These are phyloP conservation scores for Penicillium hesseltinei DNA, from an alignment of 2,329 filamentous ascomycete species.

Conservation along the genomic window DNA sequence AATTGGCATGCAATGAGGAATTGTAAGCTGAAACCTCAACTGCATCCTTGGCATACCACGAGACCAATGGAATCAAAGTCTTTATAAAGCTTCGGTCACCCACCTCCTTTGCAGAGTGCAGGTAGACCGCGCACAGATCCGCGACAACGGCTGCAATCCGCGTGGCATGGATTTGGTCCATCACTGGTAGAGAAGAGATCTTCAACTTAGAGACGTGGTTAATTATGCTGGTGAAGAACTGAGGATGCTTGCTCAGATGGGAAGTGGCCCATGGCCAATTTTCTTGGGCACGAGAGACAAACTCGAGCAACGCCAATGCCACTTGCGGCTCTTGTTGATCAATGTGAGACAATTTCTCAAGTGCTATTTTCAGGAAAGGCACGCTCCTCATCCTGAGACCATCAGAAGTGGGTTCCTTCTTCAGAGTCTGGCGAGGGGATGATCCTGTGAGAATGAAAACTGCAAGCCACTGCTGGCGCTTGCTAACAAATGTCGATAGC, in stretches of 20 bases:
- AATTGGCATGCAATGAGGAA: conserved; percentile 77
- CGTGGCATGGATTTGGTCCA: conserved; percentile 57
- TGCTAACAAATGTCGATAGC: conserved; percentile 79
- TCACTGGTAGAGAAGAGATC: conserved; percentile 49
- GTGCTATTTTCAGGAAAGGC: conserved; percentile 71
- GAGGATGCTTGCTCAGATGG: conserved; percentile 68
- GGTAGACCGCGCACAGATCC: conserved; percentile 85
- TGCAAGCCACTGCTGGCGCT: conserved; percentile 93
- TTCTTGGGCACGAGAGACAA: conserved; percentile 84
- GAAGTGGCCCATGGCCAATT: conserved; percentile 95
- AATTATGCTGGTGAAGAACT: conserved; percentile 70
- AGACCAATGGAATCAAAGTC: conserved; percentile 69
- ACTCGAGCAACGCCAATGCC: conserved; percentile 75
- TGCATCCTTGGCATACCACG: conserved; percentile 76
- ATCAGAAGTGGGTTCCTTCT: conserved; percentile 49
- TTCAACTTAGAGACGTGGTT: conserved; percentile 65
- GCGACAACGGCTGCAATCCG: conserved; percentile 77
- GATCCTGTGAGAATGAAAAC: conserved; percentile 87
- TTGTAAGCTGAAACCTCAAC: conserved; percentile 82
- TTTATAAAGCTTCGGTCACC: conserved; percentile 67
- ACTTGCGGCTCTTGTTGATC: conserved; percentile 63
- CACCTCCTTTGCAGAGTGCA: conserved; percentile 79
- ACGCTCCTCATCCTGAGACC: conserved; percentile 52
- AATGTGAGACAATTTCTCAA: conserved; percentile 68
- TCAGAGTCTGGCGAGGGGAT: conserved; percentile 73